Evolutionary conservation across 2,329 filamentous ascomycete species (phyloP).

Genomic region (Neonectria sp.): DNA sequence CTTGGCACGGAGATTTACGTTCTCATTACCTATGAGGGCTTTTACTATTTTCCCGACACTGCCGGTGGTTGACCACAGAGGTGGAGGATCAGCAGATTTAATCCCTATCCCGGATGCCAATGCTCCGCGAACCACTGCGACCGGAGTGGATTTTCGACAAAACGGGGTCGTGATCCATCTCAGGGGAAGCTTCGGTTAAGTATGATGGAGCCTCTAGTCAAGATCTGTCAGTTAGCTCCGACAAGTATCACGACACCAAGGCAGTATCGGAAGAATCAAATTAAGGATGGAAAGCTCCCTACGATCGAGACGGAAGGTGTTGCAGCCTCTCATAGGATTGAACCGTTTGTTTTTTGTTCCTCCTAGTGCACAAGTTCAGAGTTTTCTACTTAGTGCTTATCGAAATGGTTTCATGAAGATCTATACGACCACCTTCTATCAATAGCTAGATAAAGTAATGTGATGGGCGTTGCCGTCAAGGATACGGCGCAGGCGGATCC

Average conservation of each 20-base stretch:
- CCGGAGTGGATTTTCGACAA: background rate
- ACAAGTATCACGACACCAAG: background rate
- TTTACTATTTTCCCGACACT: background rate
- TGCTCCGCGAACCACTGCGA: background rate
- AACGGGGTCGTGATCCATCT: background rate
- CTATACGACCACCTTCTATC: background rate
- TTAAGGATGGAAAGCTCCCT: background rate
- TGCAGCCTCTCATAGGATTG: background rate
- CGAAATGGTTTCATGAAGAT: background rate
- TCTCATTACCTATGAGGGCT: background rate
- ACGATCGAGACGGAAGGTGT: background rate
- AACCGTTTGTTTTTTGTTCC: background rate
- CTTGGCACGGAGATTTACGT: background rate
- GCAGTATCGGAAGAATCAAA: background rate
- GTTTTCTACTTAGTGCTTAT: background rate
- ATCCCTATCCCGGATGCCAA: background rate
- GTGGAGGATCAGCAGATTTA: background rate
- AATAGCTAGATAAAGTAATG: background rate
- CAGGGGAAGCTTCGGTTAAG: background rate
- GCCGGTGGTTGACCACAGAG: background rate
- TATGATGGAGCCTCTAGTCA: conserved; percentile 3
- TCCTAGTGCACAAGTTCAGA: background rate
- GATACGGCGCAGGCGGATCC: background rate
- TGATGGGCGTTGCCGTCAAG: background rate
- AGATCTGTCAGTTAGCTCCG: background rate